phyloP scores from a whole-genome alignment of 352 stramenopile species.

The Globisporangium paroecandrum region DNA sequence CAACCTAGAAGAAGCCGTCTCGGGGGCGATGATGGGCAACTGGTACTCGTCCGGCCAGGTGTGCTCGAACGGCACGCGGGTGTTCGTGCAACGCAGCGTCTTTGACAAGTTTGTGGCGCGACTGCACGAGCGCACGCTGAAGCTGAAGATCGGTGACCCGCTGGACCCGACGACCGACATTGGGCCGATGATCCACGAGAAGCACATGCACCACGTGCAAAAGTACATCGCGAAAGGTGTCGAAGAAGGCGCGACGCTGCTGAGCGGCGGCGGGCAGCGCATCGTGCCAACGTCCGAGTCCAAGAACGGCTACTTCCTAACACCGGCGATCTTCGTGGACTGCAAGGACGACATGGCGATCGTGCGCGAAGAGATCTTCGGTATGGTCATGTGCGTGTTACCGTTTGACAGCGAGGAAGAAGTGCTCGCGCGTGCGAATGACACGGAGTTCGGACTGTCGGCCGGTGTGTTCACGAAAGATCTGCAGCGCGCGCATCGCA shows the following conservation, averaged over 20 bases:
- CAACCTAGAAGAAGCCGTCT: constrained; percentile 77
- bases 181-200: constrained; percentile 83
- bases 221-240: constrained; percentile 61
- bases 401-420: constrained; percentile 77
- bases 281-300: constrained; percentile 39
- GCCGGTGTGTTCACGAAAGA: constrained; percentile 86
- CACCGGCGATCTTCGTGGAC: constrained; percentile 89
- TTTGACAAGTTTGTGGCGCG: constrained; percentile 77
- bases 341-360: constrained; percentile 87
- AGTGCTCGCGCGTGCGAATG: constrained; percentile 75
- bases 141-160: constrained; percentile 80
- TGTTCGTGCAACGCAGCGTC: constrained; percentile 86
- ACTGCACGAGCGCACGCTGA: constrained; percentile 76
- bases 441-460: constrained; percentile 75
- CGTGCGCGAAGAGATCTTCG: constrained; percentile 80
- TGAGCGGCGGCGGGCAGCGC: constrained; percentile 52
- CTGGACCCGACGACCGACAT: constrained; percentile 78
- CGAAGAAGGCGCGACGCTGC: constrained; percentile 54
- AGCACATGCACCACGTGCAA: constrained; percentile 77
- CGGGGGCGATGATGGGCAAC: constrained; percentile 80
- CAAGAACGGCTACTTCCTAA: constrained; percentile 84
- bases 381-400: constrained; percentile 79
- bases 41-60: constrained; percentile 89
- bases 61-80: constrained; percentile 87
- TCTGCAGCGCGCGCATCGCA: constrained; percentile 69